Conservation (phyloP, 805 yeast species). For the Metschnikowia noctiluminum region DNA sequence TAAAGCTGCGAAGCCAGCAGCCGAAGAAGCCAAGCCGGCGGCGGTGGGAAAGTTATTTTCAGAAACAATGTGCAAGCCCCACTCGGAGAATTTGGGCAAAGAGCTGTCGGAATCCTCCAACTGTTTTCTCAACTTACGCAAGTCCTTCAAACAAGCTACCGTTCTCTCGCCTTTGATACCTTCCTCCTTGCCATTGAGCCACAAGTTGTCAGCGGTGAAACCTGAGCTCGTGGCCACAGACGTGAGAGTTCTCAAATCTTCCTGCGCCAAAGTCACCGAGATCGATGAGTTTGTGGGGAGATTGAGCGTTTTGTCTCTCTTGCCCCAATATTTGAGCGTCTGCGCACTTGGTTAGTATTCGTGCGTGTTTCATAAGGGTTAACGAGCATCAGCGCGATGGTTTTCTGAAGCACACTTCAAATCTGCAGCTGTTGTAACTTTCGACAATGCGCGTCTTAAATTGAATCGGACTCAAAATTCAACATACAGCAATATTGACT, state of each 20-base stretch:
- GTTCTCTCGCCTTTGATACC: constrained; percentile 61
- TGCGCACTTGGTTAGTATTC: constrained; percentile 18
- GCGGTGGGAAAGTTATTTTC: constrained; percentile 99
- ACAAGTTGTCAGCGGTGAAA: constrained; percentile 63
- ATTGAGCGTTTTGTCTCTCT: constrained; percentile 83
- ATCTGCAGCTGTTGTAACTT: too few relatives aligned
- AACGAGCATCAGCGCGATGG: too few relatives aligned
- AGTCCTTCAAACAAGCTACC: constrained; percentile 70
- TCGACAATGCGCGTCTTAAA: neutral
- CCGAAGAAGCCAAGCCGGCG: constrained; percentile 96
- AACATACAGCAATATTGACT: constrained; percentile 90
- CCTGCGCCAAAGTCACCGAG: constrained; percentile 89
- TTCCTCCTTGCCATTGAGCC: constrained; percentile 84
- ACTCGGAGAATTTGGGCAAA: constrained; percentile 59
- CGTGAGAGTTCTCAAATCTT: constrained; percentile 87
- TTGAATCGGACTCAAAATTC: too few relatives aligned
- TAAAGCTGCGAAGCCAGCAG: constrained; percentile 97
- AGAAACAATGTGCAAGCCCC: constrained; percentile 75
- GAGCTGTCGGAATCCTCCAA: constrained; percentile 54
- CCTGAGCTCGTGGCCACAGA: constrained; percentile 69
- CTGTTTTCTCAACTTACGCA: constrained; percentile 62
- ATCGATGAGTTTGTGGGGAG: constrained; percentile 96
- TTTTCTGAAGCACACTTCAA: too few relatives aligned
- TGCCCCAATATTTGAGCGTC: constrained; percentile 98
- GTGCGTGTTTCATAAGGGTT: neutral